A percentile compares a stretch with the other conserved stretches of the same genome.
These are phyloP conservation scores for Allantophomopsis lycopodina DNA, from an alignment of 2,329 filamentous ascomycete species.

Conservation along the genomic window DNA sequence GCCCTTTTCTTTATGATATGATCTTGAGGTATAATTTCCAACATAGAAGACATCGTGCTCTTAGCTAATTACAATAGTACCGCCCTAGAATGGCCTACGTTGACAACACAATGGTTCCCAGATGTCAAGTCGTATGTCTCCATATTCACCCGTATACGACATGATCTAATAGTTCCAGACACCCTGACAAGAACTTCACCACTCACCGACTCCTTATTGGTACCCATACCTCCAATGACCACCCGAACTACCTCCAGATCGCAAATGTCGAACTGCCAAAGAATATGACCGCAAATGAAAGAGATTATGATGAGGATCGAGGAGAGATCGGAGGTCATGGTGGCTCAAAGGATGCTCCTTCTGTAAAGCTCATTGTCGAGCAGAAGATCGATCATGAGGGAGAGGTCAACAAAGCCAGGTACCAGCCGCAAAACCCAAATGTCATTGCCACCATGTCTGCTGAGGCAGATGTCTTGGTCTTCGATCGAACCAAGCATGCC, in stretches of 20 bases:
- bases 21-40: conserved; percentile 55
- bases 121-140: conserved; percentile 63
- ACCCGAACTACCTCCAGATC: conserved; percentile 86
- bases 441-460: conserved; percentile 88
- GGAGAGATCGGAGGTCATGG: conserved; percentile 93
- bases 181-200: conserved; percentile 74
- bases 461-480: conserved; percentile 80
- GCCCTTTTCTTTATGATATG: conserved; percentile 95
- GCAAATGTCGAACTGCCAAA: conserved; percentile 90
- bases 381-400: conserved; percentile 94
- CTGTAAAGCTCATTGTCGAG: conserved; percentile 79
- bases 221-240: conserved; percentile 81
- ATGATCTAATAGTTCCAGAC: conserved; percentile 22
- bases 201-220: conserved; percentile 84
- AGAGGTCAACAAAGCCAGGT: conserved; percentile 96
- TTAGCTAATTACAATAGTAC: conserved; percentile 37
- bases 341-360: conserved; percentile 54
- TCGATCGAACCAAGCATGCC: conserved; percentile 90
- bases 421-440: conserved; percentile 94
- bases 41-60: background rate
- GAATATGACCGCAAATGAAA: conserved; percentile 54
- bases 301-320: conserved; percentile 81
- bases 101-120: conserved; percentile 96
- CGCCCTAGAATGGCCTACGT: conserved; percentile 90
- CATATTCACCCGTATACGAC: background rate